A percentile compares a stretch with the other conserved stretches of the same genome.
Conservation (phyloP, 2,329 filamentous ascomycete genomes). For the Fusarium sp. region DNA sequence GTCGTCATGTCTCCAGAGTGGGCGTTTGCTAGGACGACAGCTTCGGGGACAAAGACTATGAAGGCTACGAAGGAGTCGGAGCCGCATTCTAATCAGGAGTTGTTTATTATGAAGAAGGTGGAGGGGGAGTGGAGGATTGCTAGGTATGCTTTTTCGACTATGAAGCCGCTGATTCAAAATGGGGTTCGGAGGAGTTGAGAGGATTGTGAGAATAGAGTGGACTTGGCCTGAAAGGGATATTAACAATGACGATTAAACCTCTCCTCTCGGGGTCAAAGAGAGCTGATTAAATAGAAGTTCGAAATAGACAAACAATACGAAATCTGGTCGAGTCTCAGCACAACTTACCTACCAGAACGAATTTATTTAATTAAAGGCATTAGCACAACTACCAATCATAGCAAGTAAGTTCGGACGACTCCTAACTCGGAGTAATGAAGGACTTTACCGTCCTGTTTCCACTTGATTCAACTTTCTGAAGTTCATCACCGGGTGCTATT, state of each 20-base stretch:
- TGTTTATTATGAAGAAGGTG: constrained; percentile 37
- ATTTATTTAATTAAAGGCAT: not conserved
- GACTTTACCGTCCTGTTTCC: not conserved
- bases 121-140: constrained; percentile 36
- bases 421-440: not conserved
- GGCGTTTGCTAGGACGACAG: not conserved
- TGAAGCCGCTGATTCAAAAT: constrained; percentile 38
- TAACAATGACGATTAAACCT: no score
- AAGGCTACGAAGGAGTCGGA: not conserved
- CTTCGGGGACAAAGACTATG: not conserved
- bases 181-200: constrained; percentile 6
- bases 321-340: no score
- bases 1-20: not conserved
- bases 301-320: no score
- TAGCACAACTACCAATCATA: not conserved
- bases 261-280: fast-evolving
- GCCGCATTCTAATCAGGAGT: constrained; percentile 30
- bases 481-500: not conserved
- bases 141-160: constrained; percentile 38
- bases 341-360: not conserved
- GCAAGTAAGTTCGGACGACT: not conserved
- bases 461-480: not conserved
- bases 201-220: not conserved
- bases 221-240: not conserved
- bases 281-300: not conserved